Conservation (phyloP, 2,329 filamentous ascomycete species). For the Colletotrichum paranaense region DNA sequence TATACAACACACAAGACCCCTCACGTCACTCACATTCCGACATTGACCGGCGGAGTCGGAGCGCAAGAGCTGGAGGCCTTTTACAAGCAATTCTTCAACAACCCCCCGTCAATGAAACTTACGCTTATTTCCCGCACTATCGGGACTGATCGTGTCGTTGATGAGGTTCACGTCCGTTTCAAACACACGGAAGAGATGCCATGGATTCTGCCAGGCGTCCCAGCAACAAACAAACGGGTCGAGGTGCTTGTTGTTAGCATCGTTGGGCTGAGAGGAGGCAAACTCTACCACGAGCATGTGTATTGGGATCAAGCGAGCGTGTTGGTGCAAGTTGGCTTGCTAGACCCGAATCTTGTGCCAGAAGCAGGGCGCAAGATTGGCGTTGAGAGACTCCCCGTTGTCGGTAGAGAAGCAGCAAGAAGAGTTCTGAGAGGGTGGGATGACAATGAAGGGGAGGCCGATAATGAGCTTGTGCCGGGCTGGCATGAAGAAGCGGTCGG, state of each 20-base stretch:
- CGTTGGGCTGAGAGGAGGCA: slow-evolving; percentile 68
- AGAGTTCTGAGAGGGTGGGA: slow-evolving; percentile 48
- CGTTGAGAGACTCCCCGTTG: slow-evolving; percentile 50
- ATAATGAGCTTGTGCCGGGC: slow-evolving; percentile 52
- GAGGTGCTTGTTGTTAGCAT: slow-evolving; percentile 69
- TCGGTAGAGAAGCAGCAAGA: slow-evolving; percentile 52
- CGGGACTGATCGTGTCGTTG: slow-evolving; percentile 72
- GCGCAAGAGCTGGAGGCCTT: slow-evolving; percentile 68
- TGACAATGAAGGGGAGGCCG: slow-evolving; percentile 54
- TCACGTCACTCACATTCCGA: slow-evolving; percentile 77
- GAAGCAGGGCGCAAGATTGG: slow-evolving; percentile 47
- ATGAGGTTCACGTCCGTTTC: slow-evolving; percentile 70
- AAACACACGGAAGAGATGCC: slow-evolving; percentile 68
- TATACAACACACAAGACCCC: slow-evolving; percentile 70
- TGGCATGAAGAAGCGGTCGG: slow-evolving; percentile 43
- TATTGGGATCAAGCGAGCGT: slow-evolving; percentile 74
- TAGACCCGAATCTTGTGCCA: slow-evolving; percentile 55
- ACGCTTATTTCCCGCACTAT: slow-evolving; percentile 74
- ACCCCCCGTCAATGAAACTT: slow-evolving; percentile 68
- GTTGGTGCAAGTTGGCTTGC: slow-evolving; percentile 67
- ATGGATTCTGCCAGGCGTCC: slow-evolving; percentile 71
- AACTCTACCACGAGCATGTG: slow-evolving; percentile 72
- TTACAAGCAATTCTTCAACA: slow-evolving; percentile 74
- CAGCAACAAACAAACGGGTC: slow-evolving; percentile 62
- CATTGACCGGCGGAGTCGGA: slow-evolving; percentile 72